phyloP scores from a whole-genome alignment of 2,329 filamentous ascomycete species.

The Ophiostoma quercus region DNA sequence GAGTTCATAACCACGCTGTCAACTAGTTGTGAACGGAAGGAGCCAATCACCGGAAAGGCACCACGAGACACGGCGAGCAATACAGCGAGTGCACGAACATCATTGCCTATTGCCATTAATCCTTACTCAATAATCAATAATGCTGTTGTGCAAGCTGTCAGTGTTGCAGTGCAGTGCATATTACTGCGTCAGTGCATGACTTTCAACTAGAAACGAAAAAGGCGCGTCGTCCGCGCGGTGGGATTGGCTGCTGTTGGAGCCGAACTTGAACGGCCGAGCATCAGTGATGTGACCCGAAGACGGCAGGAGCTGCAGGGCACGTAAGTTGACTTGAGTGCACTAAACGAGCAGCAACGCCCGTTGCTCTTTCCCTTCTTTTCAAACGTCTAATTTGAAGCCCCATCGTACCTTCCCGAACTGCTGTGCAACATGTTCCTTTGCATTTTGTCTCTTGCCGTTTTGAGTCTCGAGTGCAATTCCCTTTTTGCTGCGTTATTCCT shows the following conservation, averaged over 20 bases:
- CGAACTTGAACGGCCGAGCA: neutral
- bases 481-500: neutral
- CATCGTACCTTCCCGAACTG: neutral
- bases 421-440: neutral
- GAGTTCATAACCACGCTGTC: neutral
- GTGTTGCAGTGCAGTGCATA: slow-evolving; percentile 13
- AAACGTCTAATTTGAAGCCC: neutral
- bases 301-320: neutral
- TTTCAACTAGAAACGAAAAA: neutral
- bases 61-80: slow-evolving; percentile 2
- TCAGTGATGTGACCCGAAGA: neutral
- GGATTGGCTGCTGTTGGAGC: neutral
- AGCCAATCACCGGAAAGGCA: neutral
- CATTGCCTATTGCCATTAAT: neutral
- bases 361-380: neutral
- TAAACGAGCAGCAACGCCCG: neutral
- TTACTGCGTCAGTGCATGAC: neutral
- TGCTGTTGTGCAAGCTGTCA: slow-evolving; percentile 12
- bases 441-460: neutral
- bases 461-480: neutral
- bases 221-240: neutral
- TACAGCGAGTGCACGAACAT: slow-evolving; percentile 4
- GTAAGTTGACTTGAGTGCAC: neutral
- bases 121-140: neutral
- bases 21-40: neutral